Evolutionary conservation across 306 rosid species (phyloP).

Genomic region (Malus domestica): ASM211411v1 NC_041801.1:21523501-21524000

Average conservation of each 20-base stretch:
- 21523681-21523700: no score
- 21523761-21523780: neutral
- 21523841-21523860: no score
- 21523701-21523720: no score
- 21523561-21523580: neutral
- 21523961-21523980: neutral
- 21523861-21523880: neutral
- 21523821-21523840: no score
- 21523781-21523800: neutral
- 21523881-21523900: no score
- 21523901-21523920: no score
- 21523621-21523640: neutral
- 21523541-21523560: no score
- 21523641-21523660: neutral
- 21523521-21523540: no score
- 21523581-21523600: no score
- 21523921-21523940: neutral
- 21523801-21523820: neutral
- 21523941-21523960: no score
- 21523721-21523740: neutral
- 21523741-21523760: neutral
- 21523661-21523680: no score
- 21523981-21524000: neutral
- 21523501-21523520: neutral
- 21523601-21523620: no score